Evolutionary conservation across 352 stramenopile species (phyloP).

Genomic region (Globisporangium nodosum): DNA sequence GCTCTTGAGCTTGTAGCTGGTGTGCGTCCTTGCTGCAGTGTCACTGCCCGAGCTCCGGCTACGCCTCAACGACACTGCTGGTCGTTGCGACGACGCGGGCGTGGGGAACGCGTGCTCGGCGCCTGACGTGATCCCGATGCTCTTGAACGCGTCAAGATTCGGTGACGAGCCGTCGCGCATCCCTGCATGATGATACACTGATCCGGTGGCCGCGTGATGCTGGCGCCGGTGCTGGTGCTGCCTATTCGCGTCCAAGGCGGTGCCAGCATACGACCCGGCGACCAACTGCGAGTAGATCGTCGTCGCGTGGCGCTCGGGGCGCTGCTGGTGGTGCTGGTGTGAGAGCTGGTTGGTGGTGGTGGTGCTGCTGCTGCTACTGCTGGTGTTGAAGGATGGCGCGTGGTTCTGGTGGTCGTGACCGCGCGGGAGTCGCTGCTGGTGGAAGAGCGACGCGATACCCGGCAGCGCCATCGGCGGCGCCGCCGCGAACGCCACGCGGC

Average conservation of each 20-base stretch:
- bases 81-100: not conserved
- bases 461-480: not conserved
- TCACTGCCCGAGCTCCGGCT: not conserved
- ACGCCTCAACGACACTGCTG: not conserved
- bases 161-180: not conserved
- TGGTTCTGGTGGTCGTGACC: not conserved
- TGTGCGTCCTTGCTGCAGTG: not conserved
- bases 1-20: conserved; percentile 4
- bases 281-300: not conserved
- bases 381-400: not conserved
- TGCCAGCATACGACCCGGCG: not conserved
- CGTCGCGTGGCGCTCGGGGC: not conserved
- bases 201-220: not conserved
- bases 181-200: not conserved
- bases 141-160: conserved; percentile 4
- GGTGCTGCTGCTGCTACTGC: not conserved
- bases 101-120: not conserved
- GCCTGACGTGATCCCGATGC: conserved; percentile 1
- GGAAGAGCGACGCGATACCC: conserved; percentile 4
- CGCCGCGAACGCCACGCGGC: not conserved
- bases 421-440: not conserved
- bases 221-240: too few species aligned
- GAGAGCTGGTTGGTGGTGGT: not conserved
- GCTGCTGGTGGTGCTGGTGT: not conserved
- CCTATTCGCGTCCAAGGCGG: not conserved